Conservation (phyloP, 139 green algal species). For the Micromonas commoda region DNA sequence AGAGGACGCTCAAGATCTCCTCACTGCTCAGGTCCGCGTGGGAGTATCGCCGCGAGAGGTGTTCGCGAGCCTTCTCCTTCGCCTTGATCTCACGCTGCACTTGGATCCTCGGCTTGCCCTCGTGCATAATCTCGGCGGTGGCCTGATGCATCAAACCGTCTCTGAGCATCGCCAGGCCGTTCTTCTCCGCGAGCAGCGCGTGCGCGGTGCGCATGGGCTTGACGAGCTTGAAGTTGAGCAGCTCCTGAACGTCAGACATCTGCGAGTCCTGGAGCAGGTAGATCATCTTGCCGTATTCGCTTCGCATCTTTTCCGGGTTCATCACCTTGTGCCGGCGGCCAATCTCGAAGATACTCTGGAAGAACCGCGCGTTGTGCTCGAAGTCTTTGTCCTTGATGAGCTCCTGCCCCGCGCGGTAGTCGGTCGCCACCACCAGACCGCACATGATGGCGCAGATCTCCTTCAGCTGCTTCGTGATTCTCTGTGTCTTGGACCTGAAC, state of each 20-base stretch:
- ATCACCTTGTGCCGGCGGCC: slow-evolving; percentile 74
- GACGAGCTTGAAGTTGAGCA: slow-evolving; percentile 30
- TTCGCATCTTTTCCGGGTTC: slow-evolving; percentile 80
- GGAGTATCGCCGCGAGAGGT: slow-evolving; percentile 59
- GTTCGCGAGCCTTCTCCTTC: slow-evolving; percentile 76
- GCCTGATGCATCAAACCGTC: slow-evolving; percentile 67
- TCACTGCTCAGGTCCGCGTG: slow-evolving; percentile 43
- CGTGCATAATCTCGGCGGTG: slow-evolving; percentile 75
- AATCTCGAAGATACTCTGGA: slow-evolving; percentile 67
- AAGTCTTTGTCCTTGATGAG: slow-evolving; percentile 62
- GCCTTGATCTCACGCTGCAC: slow-evolving; percentile 77
- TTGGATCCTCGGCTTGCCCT: slow-evolving; percentile 31
- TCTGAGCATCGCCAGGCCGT: slow-evolving; percentile 48
- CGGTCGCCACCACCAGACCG: slow-evolving; percentile 63
- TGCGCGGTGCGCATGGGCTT: slow-evolving; percentile 55
- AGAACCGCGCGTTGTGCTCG: slow-evolving; percentile 43
- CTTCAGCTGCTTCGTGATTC: slow-evolving; percentile 77
- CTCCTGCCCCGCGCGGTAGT: slow-evolving; percentile 79
- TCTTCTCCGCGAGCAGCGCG: slow-evolving; percentile 62
- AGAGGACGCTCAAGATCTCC: slow-evolving; percentile 75
- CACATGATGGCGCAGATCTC: slow-evolving; percentile 81
- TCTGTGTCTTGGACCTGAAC: slow-evolving; percentile 61
- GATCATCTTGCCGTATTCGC: slow-evolving; percentile 81
- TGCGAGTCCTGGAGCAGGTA: slow-evolving; percentile 74
- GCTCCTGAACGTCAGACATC: background rate